Evolutionary conservation across 257 asterid species (phyloP).

Genomic region (Nicotiana obtusifolia): DNA sequence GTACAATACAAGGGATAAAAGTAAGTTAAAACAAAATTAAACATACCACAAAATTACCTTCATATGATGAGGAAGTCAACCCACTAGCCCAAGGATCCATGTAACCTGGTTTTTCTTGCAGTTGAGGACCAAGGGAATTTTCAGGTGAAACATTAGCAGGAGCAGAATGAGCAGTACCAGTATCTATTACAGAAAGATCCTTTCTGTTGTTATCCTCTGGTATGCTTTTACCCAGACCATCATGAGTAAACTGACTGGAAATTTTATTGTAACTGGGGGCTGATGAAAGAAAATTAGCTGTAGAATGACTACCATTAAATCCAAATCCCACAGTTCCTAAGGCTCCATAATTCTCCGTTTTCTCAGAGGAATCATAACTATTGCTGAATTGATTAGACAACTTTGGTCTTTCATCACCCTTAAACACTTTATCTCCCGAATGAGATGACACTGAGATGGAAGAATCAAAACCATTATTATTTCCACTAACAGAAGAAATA

Average conservation of each 20-base stretch:
- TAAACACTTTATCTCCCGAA: conserved; percentile 32
- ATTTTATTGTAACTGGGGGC: conserved; percentile 22
- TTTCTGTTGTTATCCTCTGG: conserved; percentile 23
- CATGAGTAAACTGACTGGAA: conserved; percentile 28
- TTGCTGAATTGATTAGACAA: conserved; percentile 22
- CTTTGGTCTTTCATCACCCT: conserved; percentile 26
- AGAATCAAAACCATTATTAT: conserved; percentile 16
- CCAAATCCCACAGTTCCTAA: conserved; percentile 31
- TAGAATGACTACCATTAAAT: conserved; percentile 19
- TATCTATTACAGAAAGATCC: conserved; percentile 29
- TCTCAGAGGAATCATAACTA: conserved; percentile 22
- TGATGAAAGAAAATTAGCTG: conserved; percentile 23
- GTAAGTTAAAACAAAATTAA: background rate
- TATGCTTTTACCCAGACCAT: conserved; percentile 21
- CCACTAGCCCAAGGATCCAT: conserved; percentile 28
- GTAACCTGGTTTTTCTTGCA: conserved; percentile 35
- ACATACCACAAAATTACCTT: conserved; percentile 39
- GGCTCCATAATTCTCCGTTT: conserved; percentile 34
- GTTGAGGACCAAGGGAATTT: conserved; percentile 27
- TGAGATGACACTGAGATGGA: conserved; percentile 19
- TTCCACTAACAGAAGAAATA: conserved; percentile 18
- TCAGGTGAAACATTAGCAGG: conserved; percentile 31
- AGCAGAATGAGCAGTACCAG: conserved; percentile 32
- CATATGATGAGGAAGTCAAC: conserved; percentile 33
- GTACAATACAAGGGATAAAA: conserved; percentile 1